These are phyloP conservation scores for Arabidopsis arenosa DNA, from an alignment of 345 rosid species.

Conservation along the genomic window DNA sequence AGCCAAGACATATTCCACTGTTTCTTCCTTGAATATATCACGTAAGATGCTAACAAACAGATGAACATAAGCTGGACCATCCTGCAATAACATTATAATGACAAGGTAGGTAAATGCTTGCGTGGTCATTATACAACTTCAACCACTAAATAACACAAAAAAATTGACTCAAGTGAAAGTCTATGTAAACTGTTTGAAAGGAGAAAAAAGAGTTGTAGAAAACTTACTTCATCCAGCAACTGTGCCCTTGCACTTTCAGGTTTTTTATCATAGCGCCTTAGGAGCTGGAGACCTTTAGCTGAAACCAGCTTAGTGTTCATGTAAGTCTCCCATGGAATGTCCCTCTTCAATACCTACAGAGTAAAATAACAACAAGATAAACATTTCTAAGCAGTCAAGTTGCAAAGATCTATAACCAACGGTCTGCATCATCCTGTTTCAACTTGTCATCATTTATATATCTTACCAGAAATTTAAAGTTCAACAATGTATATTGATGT, in stretches of 20 bases:
- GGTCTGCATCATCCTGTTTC: background rate
- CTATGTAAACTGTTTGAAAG: constrained; percentile 11
- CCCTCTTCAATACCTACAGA: constrained; percentile 84
- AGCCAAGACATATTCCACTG: constrained; percentile 96
- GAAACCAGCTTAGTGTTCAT: constrained; percentile 89
- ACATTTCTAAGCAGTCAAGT: constrained; percentile 24
- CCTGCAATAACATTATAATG: constrained; percentile 56
- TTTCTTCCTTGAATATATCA: constrained; percentile 92
- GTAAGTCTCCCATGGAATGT: constrained; percentile 99
- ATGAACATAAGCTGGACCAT: constrained; percentile 89
- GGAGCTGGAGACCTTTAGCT: constrained; percentile 79
- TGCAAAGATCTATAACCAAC: constrained; percentile 7
- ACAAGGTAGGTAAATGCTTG: background rate
- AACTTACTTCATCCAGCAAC: constrained; percentile 80
- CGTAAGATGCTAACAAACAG: constrained; percentile 87
- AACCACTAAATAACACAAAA: constrained; percentile 1
- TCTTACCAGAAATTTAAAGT: background rate
- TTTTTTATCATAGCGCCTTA: constrained; percentile 88
- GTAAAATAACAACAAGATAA: constrained; percentile 18
- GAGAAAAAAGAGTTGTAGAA: constrained; percentile 11
- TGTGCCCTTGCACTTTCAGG: constrained; percentile 81
- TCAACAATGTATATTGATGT: background rate
- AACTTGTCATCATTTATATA: background rate
- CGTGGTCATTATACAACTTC: background rate
- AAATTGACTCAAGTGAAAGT: constrained; percentile 9